Percentiles rank a stretch among this genome's conserved stretches.
These are phyloP conservation scores for Dichotomopilus funicola DNA, from an alignment of 2,329 filamentous ascomycete genomes.

Conservation along the genomic window DNA sequence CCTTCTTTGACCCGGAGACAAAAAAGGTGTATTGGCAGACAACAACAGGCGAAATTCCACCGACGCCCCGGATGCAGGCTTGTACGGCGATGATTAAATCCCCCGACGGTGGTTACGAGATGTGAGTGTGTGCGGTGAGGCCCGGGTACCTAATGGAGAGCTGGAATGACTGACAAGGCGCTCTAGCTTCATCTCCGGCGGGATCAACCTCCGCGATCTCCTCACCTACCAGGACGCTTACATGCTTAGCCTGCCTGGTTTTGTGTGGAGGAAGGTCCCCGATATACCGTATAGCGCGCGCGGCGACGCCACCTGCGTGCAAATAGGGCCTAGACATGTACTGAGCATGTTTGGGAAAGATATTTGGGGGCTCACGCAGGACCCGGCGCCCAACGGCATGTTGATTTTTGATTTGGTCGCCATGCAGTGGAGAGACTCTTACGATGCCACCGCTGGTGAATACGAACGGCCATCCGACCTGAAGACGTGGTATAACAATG, in stretches of 20 bases:
- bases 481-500: slow-evolving; percentile 15
- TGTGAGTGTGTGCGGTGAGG: slow-evolving; percentile 3
- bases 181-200: slow-evolving; percentile 11
- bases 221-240: slow-evolving; percentile 14
- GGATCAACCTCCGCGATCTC: slow-evolving; percentile 2
- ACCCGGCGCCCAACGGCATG: slow-evolving; percentile 14
- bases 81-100: slow-evolving; percentile 10
- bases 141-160: no score
- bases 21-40: slow-evolving; percentile 13
- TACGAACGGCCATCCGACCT: slow-evolving; percentile 11
- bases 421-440: slow-evolving; percentile 15
- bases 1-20: slow-evolving; percentile 17
- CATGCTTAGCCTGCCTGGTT: slow-evolving; percentile 20
- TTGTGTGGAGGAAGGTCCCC: slow-evolving; percentile 16
- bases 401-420: slow-evolving; percentile 18
- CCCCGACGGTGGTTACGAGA: slow-evolving; percentile 15
- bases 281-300: slow-evolving; percentile 6
- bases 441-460: slow-evolving; percentile 7
- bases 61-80: slow-evolving; percentile 2
- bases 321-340: slow-evolving; percentile 15
- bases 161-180: background rate
- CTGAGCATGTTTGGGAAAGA: slow-evolving; percentile 11
- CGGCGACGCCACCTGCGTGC: slow-evolving; percentile 8
- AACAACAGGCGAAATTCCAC: slow-evolving; percentile 11
- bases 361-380: background rate